Conservation (phyloP, 768 basidiomycete genomes). For the Lactarius psammicola region DNA sequence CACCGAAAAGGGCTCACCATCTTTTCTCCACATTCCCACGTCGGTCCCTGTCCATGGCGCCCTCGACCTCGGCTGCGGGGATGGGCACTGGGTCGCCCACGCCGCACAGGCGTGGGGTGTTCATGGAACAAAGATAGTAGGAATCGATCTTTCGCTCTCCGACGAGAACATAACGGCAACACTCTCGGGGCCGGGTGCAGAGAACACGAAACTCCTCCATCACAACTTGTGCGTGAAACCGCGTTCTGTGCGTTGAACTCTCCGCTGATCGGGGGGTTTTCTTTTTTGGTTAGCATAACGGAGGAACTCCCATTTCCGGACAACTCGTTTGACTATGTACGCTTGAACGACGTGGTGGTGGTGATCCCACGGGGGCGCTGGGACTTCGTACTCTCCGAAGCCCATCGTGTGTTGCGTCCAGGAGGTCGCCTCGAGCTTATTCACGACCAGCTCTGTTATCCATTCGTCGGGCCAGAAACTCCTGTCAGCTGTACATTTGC, state of each 20-base stretch:
- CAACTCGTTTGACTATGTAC: conserved; percentile 65
- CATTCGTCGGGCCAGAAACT: conserved; percentile 43
- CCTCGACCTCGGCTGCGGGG: conserved; percentile 76
- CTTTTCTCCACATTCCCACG: conserved; percentile 52
- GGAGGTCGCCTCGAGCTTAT: conserved; percentile 71
- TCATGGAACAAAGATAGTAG: conserved; percentile 51
- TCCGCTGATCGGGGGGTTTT: conserved; percentile 7
- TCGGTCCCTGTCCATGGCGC: conserved; percentile 51
- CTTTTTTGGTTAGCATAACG: conserved; percentile 44
- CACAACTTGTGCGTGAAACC: conserved; percentile 64
- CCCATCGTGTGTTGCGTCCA: conserved; percentile 55
- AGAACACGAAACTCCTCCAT: conserved; percentile 53
- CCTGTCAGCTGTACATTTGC: conserved; percentile 24
- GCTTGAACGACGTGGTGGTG: conserved; percentile 66
- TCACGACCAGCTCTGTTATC: conserved; percentile 69
- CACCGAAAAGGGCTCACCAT: conserved; percentile 51
- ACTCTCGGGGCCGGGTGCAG: conserved; percentile 23
- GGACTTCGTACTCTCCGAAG: conserved; percentile 58
- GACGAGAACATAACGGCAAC: conserved; percentile 22
- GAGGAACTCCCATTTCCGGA: conserved; percentile 60
- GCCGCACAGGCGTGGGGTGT: conserved; percentile 62
- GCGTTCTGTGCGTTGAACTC: not conserved
- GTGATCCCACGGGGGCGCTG: conserved; percentile 61
- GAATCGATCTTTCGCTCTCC: conserved; percentile 59
- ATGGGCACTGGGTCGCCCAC: conserved; percentile 64